Evolutionary conservation across 2,329 filamentous ascomycete genomes (phyloP).

Genomic region (Fusarium hainanense): DNA sequence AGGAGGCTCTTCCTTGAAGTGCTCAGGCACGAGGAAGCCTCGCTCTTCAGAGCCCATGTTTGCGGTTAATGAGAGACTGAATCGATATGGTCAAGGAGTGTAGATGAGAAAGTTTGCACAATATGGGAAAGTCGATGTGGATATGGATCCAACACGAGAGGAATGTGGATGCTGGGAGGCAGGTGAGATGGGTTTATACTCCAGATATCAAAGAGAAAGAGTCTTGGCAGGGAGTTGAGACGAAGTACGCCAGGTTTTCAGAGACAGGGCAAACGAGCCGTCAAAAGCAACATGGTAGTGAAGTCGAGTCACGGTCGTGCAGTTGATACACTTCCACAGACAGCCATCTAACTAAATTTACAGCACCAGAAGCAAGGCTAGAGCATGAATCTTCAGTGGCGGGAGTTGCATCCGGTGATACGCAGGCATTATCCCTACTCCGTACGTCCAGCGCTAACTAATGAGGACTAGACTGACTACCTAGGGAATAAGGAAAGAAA

Average conservation of each 20-base stretch:
- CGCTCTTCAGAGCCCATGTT: constrained; percentile 24
- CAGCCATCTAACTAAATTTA: background rate
- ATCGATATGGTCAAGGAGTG: background rate
- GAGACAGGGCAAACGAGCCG: background rate
- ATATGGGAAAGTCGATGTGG: background rate
- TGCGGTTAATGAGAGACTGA: background rate
- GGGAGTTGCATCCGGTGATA: constrained; percentile 3
- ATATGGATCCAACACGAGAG: background rate
- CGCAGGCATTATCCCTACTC: constrained; percentile 9
- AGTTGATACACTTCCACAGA: constrained; percentile 10
- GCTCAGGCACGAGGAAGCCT: constrained; percentile 39
- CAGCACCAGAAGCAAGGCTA: constrained; percentile 6
- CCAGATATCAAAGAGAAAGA: background rate
- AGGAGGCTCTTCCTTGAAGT: constrained; percentile 27
- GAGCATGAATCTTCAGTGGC: constrained; percentile 10
- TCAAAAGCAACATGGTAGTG: constrained; percentile 22
- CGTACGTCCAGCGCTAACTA: background rate
- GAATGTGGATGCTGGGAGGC: background rate
- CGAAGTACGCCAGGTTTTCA: background rate
- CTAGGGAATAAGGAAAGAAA: background rate
- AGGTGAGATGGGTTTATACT: background rate
- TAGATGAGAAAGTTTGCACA: background rate
- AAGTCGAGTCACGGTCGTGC: constrained; percentile 17
- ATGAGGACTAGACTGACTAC: background rate
- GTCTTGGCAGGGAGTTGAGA: background rate